Percentiles rank a stretch among this genome's conserved stretches.
Conservation (phyloP, 2,329 filamentous ascomycete genomes). For the Scedosporium minutisporum region DNA sequence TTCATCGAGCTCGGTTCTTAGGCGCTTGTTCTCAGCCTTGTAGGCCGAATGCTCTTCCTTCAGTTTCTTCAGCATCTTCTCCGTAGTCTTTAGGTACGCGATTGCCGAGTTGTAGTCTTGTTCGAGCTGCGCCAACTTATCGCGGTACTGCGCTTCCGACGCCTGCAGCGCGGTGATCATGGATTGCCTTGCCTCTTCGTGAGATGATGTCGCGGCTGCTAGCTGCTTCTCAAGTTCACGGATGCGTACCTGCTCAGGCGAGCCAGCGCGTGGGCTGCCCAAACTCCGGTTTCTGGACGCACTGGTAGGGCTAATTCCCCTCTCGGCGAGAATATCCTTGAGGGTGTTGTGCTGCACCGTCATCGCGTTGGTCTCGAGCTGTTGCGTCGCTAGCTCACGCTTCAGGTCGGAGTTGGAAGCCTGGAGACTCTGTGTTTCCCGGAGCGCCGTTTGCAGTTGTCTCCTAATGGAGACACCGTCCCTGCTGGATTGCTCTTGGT, state of each 20-base stretch:
- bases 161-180: conserved; percentile 76
- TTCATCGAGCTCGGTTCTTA: conserved; percentile 72
- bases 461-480: conserved; percentile 84
- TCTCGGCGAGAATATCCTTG: conserved; percentile 84
- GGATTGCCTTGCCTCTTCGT: conserved; percentile 73
- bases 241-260: conserved; percentile 70
- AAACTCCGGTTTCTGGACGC: conserved; percentile 52
- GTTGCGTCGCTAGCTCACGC: conserved; percentile 72
- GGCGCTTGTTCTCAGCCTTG: conserved; percentile 73
- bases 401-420: conserved; percentile 73
- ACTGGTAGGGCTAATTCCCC: conserved; percentile 71
- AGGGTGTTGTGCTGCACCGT: conserved; percentile 86
- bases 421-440: conserved; percentile 74
- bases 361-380: conserved; percentile 89
- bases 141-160: conserved; percentile 79
- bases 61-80: conserved; percentile 98
- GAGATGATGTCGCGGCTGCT: conserved; percentile 62
- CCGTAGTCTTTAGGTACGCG: conserved; percentile 95
- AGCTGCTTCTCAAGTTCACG: conserved; percentile 85
- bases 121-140: conserved; percentile 87
- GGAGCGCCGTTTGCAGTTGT: conserved; percentile 76
- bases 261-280: conserved; percentile 63
- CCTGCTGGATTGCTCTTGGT: conserved; percentile 92
- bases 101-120: conserved; percentile 97
- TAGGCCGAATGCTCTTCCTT: conserved; percentile 94